These are phyloP conservation scores for Stagonosporopsis tanaceti DNA, from an alignment of 2,329 filamentous ascomycete genomes.

Conservation along the genomic window DNA sequence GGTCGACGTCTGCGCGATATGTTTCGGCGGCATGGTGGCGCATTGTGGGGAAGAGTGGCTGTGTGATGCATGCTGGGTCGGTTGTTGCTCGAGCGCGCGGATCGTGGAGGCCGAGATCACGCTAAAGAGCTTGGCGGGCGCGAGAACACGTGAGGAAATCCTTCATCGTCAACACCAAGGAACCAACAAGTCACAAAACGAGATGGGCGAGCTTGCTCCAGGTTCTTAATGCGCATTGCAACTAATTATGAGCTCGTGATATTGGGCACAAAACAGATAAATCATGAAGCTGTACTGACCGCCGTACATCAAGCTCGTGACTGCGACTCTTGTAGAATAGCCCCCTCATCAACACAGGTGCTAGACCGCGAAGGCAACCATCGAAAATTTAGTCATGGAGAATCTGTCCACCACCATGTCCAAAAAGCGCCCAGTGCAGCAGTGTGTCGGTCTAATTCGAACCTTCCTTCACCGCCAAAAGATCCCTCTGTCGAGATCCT, in stretches of 20 bases:
- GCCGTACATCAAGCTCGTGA: too few species aligned
- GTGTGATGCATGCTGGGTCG: background rate
- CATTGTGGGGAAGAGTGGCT: slow-evolving; percentile 4
- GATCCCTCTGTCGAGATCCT: too few species aligned
- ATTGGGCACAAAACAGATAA: too few species aligned
- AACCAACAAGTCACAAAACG: too few species aligned
- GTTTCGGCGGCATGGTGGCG: slow-evolving; percentile 36
- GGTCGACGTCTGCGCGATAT: slow-evolving; percentile 45
- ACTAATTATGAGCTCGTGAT: too few species aligned
- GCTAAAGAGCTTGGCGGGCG: slow-evolving; percentile 10
- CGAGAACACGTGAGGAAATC: slow-evolving; percentile 1
- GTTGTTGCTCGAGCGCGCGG: slow-evolving; percentile 2
- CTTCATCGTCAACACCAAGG: background rate
- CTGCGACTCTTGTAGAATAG: too few species aligned
- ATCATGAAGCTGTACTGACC: too few species aligned
- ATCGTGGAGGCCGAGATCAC: background rate
- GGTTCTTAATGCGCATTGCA: too few species aligned
- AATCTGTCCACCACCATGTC: background rate
- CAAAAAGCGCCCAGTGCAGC: background rate
- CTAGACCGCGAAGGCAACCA: too few species aligned
- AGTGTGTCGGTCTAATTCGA: background rate
- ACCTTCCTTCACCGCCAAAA: background rate
- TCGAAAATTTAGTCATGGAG: background rate
- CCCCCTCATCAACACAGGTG: too few species aligned
- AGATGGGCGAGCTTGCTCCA: too few species aligned